Percentiles rank a stretch among this genome's conserved stretches.
These are phyloP conservation scores for Colletotrichum navitas DNA, from an alignment of 2,329 filamentous ascomycete species.

Conservation along the genomic window DNA sequence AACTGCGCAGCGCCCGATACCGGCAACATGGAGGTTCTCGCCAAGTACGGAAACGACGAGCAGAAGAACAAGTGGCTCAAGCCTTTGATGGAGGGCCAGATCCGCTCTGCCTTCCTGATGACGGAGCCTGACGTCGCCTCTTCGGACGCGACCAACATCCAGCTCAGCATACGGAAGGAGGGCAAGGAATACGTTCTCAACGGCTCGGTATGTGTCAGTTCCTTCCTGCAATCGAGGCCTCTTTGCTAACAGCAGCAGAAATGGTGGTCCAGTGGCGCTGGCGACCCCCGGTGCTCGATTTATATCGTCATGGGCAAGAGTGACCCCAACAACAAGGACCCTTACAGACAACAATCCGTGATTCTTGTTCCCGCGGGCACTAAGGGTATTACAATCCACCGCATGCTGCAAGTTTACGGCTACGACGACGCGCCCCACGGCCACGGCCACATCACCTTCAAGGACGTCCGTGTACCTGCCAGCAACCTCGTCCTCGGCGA, in stretches of 20 bases:
- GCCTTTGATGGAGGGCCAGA: constrained; percentile 85
- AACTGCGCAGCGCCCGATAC: constrained; percentile 94
- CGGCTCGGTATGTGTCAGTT: constrained; percentile 71
- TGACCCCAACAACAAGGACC: constrained; percentile 78
- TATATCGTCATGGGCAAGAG: constrained; percentile 98
- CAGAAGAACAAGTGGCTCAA: constrained; percentile 89
- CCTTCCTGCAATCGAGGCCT: accelerated
- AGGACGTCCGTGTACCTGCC: constrained; percentile 88
- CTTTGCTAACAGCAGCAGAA: constrained; percentile 67
- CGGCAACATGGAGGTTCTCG: constrained; percentile 95
- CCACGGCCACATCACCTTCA: constrained; percentile 92
- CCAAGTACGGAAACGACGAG: constrained; percentile 87
- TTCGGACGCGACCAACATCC: constrained; percentile 93
- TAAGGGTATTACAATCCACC: constrained; percentile 90
- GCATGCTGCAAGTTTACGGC: constrained; percentile 94
- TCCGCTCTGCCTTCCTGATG: constrained; percentile 93
- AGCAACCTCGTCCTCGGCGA: constrained; percentile 91
- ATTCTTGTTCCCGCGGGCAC: constrained; percentile 86
- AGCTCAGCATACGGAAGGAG: constrained; percentile 84
- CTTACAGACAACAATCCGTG: constrained; percentile 93
- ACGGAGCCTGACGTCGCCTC: constrained; percentile 91
- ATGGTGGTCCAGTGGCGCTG: constrained; percentile 99
- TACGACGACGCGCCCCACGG: constrained; percentile 99
- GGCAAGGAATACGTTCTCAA: constrained; percentile 93
- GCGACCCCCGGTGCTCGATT: constrained; percentile 90